Percentiles rank a stretch among this genome's conserved stretches.
Evolutionary conservation across 2,329 filamentous ascomycete genomes (phyloP).

Genomic region (Penicillium sp.): DNA sequence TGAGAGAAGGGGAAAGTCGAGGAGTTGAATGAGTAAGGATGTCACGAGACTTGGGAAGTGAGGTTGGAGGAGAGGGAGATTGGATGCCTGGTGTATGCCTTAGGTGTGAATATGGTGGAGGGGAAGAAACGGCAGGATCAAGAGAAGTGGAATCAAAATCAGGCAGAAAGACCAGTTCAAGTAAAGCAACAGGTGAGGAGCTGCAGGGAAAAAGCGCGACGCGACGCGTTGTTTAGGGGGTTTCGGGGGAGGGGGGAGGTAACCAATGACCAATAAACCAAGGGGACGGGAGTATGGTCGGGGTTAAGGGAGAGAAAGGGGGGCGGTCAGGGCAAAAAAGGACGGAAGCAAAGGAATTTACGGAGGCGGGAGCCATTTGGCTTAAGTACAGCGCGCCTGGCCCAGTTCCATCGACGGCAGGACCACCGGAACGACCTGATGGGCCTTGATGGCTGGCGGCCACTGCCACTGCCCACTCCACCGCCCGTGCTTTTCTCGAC

Average conservation of each 20-base stretch:
- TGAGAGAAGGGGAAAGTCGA: conserved; percentile 15
- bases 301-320: conserved; percentile 22
- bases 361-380: conserved; percentile 32
- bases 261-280: background rate
- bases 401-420: conserved; percentile 12
- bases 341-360: conserved; percentile 29
- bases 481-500: conserved; percentile 22
- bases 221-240: conserved; percentile 26
- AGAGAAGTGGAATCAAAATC: conserved; percentile 15
- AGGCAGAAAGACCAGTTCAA: conserved; percentile 12
- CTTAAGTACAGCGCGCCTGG: conserved; percentile 32
- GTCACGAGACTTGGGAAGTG: conserved; percentile 14
- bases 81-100: conserved; percentile 16
- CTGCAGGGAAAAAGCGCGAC: conserved; percentile 14
- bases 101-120: conserved; percentile 13
- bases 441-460: background rate
- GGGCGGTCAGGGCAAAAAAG: conserved; percentile 24
- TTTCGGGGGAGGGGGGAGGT: no score
- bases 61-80: conserved; percentile 5
- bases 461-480: conserved; percentile 21
- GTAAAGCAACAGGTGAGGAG: conserved; percentile 11
- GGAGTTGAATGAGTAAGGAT: background rate
- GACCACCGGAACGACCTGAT: conserved; percentile 8
- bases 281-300: background rate
- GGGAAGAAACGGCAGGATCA: conserved; percentile 15